Conservation (phyloP, 805 yeast genomes). For the Lipomyces kockii region DNA sequence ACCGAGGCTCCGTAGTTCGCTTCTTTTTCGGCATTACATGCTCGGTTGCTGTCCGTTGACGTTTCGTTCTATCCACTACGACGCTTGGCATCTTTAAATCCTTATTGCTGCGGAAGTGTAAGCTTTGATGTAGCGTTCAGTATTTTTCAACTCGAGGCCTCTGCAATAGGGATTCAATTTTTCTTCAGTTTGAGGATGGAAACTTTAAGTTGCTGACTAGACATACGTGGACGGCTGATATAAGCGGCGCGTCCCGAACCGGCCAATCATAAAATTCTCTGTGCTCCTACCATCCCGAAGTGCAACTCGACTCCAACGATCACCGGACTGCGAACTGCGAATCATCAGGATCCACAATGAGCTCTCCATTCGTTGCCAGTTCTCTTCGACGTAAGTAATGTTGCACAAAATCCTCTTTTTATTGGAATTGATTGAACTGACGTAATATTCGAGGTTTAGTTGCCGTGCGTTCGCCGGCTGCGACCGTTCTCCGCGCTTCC, state of each 20-base stretch:
- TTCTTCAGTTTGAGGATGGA: neutral
- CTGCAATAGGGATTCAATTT: neutral
- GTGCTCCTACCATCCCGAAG: neutral
- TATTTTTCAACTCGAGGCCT: neutral
- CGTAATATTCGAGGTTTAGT: slow-evolving; percentile 6
- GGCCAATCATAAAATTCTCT: slow-evolving; percentile 13
- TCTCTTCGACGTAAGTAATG: slow-evolving; percentile 30
- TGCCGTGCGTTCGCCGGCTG: slow-evolving; percentile 31
- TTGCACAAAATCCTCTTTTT: neutral
- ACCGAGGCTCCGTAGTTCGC: neutral
- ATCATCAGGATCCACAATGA: slow-evolving; percentile 24
- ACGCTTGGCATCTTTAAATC: slow-evolving; percentile 16
- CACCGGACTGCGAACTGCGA: neutral
- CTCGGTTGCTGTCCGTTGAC: neutral
- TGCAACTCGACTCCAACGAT: neutral
- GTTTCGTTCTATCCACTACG: slow-evolving; percentile 8
- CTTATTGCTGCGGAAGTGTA: neutral
- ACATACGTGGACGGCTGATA: too few relatives aligned
- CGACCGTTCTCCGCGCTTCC: slow-evolving; percentile 22
- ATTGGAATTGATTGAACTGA: slow-evolving; percentile 6
- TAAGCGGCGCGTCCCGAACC: neutral
- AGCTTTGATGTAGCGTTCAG: neutral
- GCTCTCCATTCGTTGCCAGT: slow-evolving; percentile 31
- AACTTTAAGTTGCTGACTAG: neutral
- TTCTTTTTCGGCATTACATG: neutral